Base-by-base conservation (phyloP, 2,329 filamentous ascomycete species). In the Arachnopeziza araneosa region DNA sequence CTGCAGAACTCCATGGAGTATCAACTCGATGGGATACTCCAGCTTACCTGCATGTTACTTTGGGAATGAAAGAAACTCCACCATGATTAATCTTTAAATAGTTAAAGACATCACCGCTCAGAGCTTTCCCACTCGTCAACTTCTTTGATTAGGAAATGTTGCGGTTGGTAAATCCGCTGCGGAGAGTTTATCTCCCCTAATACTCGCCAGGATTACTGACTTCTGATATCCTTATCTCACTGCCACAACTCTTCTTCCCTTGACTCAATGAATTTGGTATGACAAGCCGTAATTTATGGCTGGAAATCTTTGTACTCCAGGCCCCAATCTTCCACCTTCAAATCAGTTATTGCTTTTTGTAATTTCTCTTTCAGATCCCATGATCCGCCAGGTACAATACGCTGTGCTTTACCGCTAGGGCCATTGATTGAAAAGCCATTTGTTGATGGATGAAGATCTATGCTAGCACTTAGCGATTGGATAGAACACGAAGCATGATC, bases 261-360 rank as follows among this genome's bases (percentile, higher is more conserved):
- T 44, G 5, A 44, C 12, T 44, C 36, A 4, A 4, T 14, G 3
- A 44, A 44, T 14, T 44, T 19, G 36, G 9, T 30, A 4, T 9
- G 26, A 30, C 17, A 14, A 44, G 6, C 17, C 12, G 17, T 14
- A 44, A 19, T 12, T 19, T 44, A 44, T 44, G 7, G 24, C 52
- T 51, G 52, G 49, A 57, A 57, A 22, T 57, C 55, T 5, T 57
- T 50, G n/a, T 52, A 57, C 19, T 57, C 23, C 14, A 57, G 19
- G 19, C 55, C 55, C 55, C 57, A 52, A 22, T 50, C 57, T 8
- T 58, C 52, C 2, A 54, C 52, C 36, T 57, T 57, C 24, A 57
- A 44, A 22, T 23, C 49, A 1, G 1, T 36, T 23, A 57, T 57
- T 19, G 49, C 24, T 8, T 22, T 44, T 24, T 22, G 23, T 22